phyloP scores from a whole-genome alignment of 805 yeast species.

The Teunomyces kruisii region DNA sequence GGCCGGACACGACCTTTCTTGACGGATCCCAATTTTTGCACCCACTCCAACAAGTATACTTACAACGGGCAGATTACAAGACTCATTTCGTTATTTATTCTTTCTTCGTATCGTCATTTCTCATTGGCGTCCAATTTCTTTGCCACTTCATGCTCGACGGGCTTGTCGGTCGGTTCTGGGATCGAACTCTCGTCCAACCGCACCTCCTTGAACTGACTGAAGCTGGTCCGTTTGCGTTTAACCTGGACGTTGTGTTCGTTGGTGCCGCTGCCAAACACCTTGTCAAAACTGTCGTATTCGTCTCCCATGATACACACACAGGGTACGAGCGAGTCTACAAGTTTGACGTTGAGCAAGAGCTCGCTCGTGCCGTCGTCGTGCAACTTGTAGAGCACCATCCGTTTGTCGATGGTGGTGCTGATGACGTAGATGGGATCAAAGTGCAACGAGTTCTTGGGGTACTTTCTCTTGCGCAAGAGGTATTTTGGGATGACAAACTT shows the following conservation, averaged over 20 bases:
- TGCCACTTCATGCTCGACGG: not conserved
- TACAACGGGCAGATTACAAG: not conserved
- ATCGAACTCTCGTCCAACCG: not conserved
- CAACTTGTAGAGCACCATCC: constrained; percentile 21
- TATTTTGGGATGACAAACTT: constrained; percentile 13
- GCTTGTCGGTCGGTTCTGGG: not conserved
- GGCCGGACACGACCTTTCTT: not conserved
- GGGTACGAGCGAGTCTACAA: constrained; percentile 14
- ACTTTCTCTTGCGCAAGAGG: constrained; percentile 6
- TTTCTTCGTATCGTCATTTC: not conserved
- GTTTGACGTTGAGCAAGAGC: constrained; percentile 13
- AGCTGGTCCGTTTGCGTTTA: constrained; percentile 2
- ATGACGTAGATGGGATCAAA: constrained; percentile 26
- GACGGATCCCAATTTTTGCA: no score
- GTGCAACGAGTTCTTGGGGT: constrained; percentile 5
- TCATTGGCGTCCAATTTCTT: constrained; percentile 1
- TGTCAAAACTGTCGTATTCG: constrained; percentile 8
- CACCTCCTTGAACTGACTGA: not conserved
- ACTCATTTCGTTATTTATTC: not conserved
- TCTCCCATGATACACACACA: constrained; percentile 9
- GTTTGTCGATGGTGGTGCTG: constrained; percentile 21
- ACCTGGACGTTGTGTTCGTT: not conserved
- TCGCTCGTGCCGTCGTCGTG: constrained; percentile 17
- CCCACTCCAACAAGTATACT: not conserved
- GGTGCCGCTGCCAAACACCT: constrained; percentile 8